Percentiles rank a stretch among this genome's conserved stretches.
Evolutionary conservation across 352 stramenopile species (phyloP).

Genomic region (Saprolegnia parasitica): DNA sequence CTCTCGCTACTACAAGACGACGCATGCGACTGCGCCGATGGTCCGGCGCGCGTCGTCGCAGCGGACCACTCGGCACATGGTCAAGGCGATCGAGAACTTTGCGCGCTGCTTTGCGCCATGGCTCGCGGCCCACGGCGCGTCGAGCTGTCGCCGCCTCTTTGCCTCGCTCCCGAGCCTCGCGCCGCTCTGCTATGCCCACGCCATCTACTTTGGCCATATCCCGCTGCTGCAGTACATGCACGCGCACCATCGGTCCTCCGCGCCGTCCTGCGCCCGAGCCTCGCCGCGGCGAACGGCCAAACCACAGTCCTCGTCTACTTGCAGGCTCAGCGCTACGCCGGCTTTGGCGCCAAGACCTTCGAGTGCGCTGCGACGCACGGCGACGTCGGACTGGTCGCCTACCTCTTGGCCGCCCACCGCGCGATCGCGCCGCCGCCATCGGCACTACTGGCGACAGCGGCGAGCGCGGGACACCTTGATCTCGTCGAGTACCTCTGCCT

Average conservation of each 20-base stretch:
- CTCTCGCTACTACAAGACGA: not conserved
- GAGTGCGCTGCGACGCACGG: not conserved
- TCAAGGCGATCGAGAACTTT: not conserved
- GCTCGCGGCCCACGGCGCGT: too few species aligned
- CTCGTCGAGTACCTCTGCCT: not conserved
- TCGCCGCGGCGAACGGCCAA: not conserved
- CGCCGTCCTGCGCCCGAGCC: not conserved
- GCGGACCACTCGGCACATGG: not conserved
- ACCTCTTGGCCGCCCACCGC: not conserved
- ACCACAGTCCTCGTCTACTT: not conserved
- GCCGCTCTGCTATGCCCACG: not conserved
- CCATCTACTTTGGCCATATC: not conserved
- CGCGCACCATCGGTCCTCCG: not conserved
- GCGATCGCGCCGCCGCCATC: not conserved
- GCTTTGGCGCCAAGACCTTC: not conserved
- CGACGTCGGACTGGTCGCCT: not conserved
- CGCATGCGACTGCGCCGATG: not conserved
- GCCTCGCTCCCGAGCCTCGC: not conserved
- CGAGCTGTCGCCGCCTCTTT: not conserved
- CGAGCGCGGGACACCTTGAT: not conserved
- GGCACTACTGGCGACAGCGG: not conserved
- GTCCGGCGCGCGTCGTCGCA: not conserved
- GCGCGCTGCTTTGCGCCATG: not conserved
- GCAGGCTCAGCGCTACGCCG: not conserved
- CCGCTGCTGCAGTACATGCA: not conserved